phyloP scores from a whole-genome alignment of 2,329 filamentous ascomycete genomes.

The Neoascochyta sp. region DNA sequence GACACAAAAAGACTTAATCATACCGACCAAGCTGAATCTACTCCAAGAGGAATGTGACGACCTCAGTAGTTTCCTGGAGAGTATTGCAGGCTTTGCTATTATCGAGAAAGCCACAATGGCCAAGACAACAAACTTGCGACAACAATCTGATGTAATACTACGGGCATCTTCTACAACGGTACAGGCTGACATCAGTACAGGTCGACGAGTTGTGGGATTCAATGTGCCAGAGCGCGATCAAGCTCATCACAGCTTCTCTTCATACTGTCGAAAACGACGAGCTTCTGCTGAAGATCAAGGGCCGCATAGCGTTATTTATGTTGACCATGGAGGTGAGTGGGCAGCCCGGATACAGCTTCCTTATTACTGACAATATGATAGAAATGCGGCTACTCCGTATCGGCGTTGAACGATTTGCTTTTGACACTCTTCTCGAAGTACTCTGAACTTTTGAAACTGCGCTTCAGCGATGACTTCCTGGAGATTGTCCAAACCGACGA shows the following conservation, averaged over 20 bases:
- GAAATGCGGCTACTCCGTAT: conserved; percentile 87
- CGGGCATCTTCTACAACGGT: neutral
- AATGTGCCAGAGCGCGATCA: conserved; percentile 86
- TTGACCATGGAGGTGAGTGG: conserved; percentile 86
- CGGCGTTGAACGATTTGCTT: conserved; percentile 76
- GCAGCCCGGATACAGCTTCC: neutral
- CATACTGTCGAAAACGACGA: conserved; percentile 82
- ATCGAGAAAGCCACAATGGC: conserved; percentile 93
- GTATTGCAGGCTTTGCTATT: conserved; percentile 93
- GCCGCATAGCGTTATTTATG: conserved; percentile 87
- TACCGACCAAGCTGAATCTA: conserved; percentile 72
- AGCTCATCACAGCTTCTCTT: conserved; percentile 74
- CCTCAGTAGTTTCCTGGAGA: conserved; percentile 86
- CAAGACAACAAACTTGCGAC: conserved; percentile 73
- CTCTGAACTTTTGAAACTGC: conserved; percentile 79
- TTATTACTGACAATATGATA: conserved; percentile 36
- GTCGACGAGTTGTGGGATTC: conserved; percentile 99
- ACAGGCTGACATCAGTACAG: conserved; percentile 41
- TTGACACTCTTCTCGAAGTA: conserved; percentile 93
- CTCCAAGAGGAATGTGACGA: conserved; percentile 78
- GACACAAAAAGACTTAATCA: conserved; percentile 84
- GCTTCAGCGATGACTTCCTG: conserved; percentile 94
- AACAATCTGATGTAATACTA: conserved; percentile 70
- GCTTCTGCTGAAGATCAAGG: conserved; percentile 89
- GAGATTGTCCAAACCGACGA: conserved; percentile 90